These are phyloP conservation scores for Pichia exigua DNA, from an alignment of 805 yeast genomes.

Conservation along the genomic window DNA sequence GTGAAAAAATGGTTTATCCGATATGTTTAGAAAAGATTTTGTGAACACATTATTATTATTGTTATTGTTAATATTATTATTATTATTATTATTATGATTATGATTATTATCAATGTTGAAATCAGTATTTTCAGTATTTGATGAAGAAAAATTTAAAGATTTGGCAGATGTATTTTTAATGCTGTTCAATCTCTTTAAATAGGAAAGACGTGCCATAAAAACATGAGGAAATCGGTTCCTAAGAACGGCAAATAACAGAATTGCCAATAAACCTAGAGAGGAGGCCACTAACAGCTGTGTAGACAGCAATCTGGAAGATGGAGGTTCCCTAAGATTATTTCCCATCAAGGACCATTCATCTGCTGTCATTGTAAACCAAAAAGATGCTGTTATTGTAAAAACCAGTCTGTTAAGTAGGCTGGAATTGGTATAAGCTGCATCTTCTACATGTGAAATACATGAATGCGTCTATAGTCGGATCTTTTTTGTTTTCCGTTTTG, in stretches of 20 bases:
- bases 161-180: neutral
- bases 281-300: conserved; percentile 71
- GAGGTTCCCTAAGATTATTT: conserved; percentile 25
- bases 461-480: neutral
- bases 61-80: neutral
- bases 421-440: no score
- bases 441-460: neutral
- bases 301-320: conserved; percentile 50
- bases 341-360: neutral
- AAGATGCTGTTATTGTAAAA: no score
- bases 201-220: conserved; percentile 70
- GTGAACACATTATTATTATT: neutral
- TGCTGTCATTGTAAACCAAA: neutral
- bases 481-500: no score
- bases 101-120: neutral
- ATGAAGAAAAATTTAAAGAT: neutral
- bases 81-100: neutral
- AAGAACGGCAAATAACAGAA: conserved; percentile 60
- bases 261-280: conserved; percentile 59
- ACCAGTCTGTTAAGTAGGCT: no score
- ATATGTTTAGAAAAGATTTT: neutral
- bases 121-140: neutral
- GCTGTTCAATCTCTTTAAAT: conserved; percentile 20
- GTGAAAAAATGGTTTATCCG: conserved; percentile 3
- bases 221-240: conserved; percentile 71